Evolutionary conservation across 1,284 basidiomycete genomes (phyloP).

Genomic region (Ganoderma resinaceum): DNA sequence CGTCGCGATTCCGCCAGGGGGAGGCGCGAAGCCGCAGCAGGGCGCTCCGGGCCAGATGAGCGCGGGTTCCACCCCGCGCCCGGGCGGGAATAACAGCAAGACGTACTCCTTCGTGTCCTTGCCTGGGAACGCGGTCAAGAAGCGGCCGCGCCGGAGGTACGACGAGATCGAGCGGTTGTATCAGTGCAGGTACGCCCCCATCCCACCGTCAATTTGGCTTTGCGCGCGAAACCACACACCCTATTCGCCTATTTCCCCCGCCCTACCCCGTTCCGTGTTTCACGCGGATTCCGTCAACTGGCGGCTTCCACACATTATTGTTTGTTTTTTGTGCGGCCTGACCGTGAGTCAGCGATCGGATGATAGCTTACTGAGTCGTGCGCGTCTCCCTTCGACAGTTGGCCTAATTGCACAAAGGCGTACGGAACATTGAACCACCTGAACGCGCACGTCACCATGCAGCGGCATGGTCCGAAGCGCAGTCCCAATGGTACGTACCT

Average conservation of each 20-base stretch:
- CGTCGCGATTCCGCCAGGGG: slow-evolving; percentile 4
- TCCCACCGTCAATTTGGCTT: slow-evolving; percentile 10
- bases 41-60: slow-evolving; percentile 13
- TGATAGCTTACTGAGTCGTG: slow-evolving; percentile 21
- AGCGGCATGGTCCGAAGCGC: slow-evolving; percentile 87
- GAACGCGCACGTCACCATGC: slow-evolving; percentile 93
- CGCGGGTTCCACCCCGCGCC: slow-evolving; percentile 22
- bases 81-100: slow-evolving; percentile 51
- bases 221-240: not conserved
- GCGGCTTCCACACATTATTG: not conserved
- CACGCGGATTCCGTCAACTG: not conserved
- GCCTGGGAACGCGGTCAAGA: slow-evolving; percentile 81
- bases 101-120: slow-evolving; percentile 84
- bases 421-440: slow-evolving; percentile 92
- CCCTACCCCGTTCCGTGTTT: slow-evolving; percentile 3
- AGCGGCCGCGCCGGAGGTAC: slow-evolving; percentile 83
- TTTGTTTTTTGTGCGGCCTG: not conserved
- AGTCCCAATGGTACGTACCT: slow-evolving; percentile 75
- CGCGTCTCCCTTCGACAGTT: slow-evolving; percentile 43
- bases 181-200: slow-evolving; percentile 57
- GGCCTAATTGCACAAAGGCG: slow-evolving; percentile 84
- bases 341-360: slow-evolving; percentile 2
- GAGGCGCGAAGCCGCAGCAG: slow-evolving; percentile 13
- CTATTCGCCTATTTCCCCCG: slow-evolving; percentile 1
- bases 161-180: slow-evolving; percentile 95